Base-by-base conservation (phyloP, 306 rosid genomes). In the Gleditsia sinensis region DNA sequence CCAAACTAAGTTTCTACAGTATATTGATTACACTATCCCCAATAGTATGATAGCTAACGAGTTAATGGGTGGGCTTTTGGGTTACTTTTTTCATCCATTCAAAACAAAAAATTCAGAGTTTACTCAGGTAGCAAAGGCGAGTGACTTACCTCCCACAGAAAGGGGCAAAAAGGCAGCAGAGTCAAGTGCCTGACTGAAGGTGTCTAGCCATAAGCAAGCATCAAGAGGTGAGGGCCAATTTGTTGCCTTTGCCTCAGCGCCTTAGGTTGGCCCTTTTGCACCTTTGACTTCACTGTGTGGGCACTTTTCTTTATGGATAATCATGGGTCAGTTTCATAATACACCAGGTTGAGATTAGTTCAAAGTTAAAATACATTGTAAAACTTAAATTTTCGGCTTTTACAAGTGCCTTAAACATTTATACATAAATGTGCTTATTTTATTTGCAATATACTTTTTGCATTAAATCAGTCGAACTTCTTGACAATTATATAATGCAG, bases 381-480 rank as follows among this genome's bases (percentile, higher is more conserved):
- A 58, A 9, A 8, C 32, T 30, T 1, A 32, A 58, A 32, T 32
- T 24, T 6, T 58, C n/a, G 63, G 6, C 13, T 30, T 58, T 58
- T 24, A 32, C 16, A 6, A 7, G 25, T 30, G 9, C 11, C 65
- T 32, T 13, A 32, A 32, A 30, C 36, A 32, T 57, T 32, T 32
- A 58, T 30, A 46, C 39, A 20, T 39, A 16, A 28, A 64, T 32
- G 28, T 72, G 32, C 58, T 13, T 64, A 9, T 33, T 7, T 53
- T 54, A 32, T 39, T 45, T 24, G 12, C 58, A 69, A 56, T 48
- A 40, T 58, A 36, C 32, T 30, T 69, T 72, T 67, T 37, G 64
- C 76, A 49, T 42, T 16, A 34, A 45, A 58, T 67, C 33, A 9
- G 64, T 28, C 43, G 8, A 19, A 32, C 37, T 30, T 49, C 8